A percentile compares a stretch with the other conserved stretches of the same genome.
These are phyloP conservation scores for Galeopsis tetrahit DNA, from an alignment of 257 asterid genomes.

Conservation along the genomic window DNA sequence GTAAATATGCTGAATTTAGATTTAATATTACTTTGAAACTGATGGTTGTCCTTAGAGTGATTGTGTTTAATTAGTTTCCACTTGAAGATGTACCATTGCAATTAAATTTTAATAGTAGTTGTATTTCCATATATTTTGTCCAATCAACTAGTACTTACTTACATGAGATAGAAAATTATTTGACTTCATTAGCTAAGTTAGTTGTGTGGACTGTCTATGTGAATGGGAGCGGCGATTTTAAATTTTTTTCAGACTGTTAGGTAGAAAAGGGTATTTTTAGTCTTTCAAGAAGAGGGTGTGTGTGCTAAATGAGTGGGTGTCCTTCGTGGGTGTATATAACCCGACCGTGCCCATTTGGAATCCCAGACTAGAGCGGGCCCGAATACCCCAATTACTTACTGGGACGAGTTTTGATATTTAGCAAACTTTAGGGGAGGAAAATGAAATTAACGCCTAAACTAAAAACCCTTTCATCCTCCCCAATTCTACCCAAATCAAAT, in stretches of 20 bases:
- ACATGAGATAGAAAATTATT: slow-evolving; percentile 2
- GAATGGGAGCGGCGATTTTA: too few relatives aligned
- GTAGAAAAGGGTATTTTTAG: too few relatives aligned
- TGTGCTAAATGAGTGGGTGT: too few relatives aligned
- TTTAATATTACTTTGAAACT: slow-evolving; percentile 4
- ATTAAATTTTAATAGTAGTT: background rate
- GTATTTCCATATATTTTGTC: background rate
- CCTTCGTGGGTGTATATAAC: too few relatives aligned
- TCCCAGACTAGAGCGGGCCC: too few relatives aligned
- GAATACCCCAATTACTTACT: too few relatives aligned
- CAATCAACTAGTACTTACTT: background rate
- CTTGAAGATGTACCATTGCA: background rate
- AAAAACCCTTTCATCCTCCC: background rate
- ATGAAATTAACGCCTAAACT: background rate
- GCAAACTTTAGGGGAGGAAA: background rate
- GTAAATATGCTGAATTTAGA: background rate
- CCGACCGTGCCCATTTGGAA: too few relatives aligned
- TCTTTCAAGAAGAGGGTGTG: too few relatives aligned
- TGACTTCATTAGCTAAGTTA: slow-evolving; percentile 20
- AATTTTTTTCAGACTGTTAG: too few relatives aligned
- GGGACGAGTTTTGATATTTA: background rate
- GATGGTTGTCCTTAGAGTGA: slow-evolving; percentile 3
- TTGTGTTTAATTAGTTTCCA: background rate
- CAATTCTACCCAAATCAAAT: background rate
- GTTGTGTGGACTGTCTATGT: too few relatives aligned